Percentiles rank a stretch among this genome's conserved stretches.
Evolutionary conservation across 129 eudicot species (phyloP).

Genomic region (Flaveria ramosissima): DNA sequence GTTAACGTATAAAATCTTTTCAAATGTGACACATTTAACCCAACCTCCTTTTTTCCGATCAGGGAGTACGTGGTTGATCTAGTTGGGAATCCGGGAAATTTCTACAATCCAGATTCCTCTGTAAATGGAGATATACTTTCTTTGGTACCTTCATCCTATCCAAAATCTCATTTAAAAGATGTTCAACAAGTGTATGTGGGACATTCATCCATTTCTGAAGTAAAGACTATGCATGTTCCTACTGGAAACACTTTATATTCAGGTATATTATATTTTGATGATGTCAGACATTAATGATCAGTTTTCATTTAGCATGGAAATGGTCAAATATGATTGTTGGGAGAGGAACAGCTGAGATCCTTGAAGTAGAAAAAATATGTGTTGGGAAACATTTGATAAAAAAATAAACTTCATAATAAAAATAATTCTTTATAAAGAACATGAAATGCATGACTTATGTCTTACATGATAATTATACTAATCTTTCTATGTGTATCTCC

Average conservation of each 20-base stretch:
- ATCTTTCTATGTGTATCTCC: no score
- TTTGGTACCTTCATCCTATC: slow-evolving; percentile 78
- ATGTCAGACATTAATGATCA: background rate
- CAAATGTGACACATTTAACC: background rate
- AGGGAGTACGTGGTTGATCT: slow-evolving; percentile 95
- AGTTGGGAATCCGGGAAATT: slow-evolving; percentile 79
- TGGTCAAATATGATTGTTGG: background rate
- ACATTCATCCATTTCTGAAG: slow-evolving; percentile 43
- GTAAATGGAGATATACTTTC: slow-evolving; percentile 65
- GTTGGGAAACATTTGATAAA: no score
- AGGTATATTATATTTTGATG: background rate
- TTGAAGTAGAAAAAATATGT: background rate
- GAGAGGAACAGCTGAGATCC: background rate
- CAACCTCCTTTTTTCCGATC: slow-evolving; percentile 21
- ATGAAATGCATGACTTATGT: no score
- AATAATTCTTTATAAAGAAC: no score
- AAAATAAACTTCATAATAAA: no score
- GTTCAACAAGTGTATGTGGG: slow-evolving; percentile 54
- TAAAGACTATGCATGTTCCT: slow-evolving; percentile 13
- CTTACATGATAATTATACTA: no score
- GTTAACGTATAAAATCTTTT: no score
- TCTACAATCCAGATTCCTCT: slow-evolving; percentile 83
- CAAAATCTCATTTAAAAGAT: slow-evolving; percentile 64
- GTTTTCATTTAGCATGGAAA: background rate
- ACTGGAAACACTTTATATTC: background rate